Base-by-base conservation (phyloP, 768 basidiomycete species). In the Cyclocybe cylindracea region DNA sequence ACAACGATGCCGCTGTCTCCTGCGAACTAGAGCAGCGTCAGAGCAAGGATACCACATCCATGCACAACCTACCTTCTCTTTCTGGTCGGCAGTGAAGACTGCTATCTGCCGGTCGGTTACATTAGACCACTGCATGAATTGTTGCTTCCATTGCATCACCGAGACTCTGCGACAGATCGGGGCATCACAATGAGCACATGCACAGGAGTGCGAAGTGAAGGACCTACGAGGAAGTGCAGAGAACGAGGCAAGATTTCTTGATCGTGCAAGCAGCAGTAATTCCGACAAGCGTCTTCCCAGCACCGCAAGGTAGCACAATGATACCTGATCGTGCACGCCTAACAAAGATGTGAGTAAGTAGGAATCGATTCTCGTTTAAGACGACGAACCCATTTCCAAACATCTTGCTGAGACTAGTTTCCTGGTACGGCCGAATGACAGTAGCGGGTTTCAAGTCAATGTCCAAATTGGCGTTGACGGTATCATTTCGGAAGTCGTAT, bases 261-360 rank as follows among this genome's bases (percentile, higher is more conserved):
- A 99, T 95, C 24, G 97, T 99, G 65, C 96, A 98, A 13, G 97
- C 97, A 9, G 97, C 97, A 2, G 96, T 98, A 64, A 99, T 98
- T n/a, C 97, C 97, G 8, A 99, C 97, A 4, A 99, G 80, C 10
- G 97, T 99, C 76, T 99, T 99, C 32, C 97, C 97, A 39, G 97
- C 97, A 47, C 97, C 97, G 66, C 97, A 99, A 32, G 97, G 97
- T 16, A 99, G 77, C 1, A 99, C 97, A 56, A 99, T 98, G 61
- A 99, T 98, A 2, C 97, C 97, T 39, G 94, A 97, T 49, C 97
- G 84, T 41, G 97, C 97, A 66, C 97, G 95, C 44, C 95, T 95
- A 33, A 16, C n/a, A 32, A 29, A 16, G 13, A 34, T 43, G 37
- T 44, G 39, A 40, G 41, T 43, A 52, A 48, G 4, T 14, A 34